phyloP scores from a whole-genome alignment of 192 early-diverging fungal species.

The Umbelopsis vinacea region DNA sequence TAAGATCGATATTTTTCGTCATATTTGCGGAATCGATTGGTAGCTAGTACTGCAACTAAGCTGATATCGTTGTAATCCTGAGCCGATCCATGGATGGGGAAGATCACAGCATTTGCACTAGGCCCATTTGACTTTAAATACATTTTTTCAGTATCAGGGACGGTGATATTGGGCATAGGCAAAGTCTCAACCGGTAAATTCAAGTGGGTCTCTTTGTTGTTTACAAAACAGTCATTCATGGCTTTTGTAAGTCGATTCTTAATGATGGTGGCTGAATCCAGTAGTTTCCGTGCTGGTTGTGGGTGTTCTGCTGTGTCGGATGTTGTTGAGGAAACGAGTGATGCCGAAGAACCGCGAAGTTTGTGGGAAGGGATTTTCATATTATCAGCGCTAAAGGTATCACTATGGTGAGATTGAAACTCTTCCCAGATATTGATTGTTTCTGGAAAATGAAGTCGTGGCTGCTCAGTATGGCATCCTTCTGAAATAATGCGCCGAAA shows the following conservation, averaged over 20 bases:
- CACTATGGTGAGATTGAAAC: not conserved
- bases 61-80: conserved; percentile 7
- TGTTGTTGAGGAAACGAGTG: not conserved
- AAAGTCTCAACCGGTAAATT: not conserved
- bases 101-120: not conserved
- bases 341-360: not conserved
- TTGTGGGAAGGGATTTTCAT: conserved; percentile 2
- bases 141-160: not conserved
- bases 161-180: not conserved
- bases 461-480: not conserved
- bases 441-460: not conserved
- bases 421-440: not conserved
- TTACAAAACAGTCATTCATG: not conserved
- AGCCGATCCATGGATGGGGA: conserved; percentile 1
- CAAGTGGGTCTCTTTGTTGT: not conserved
- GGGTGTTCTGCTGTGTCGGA: not conserved
- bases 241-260: not conserved
- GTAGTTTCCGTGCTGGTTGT: not conserved
- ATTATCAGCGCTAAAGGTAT: conserved; percentile 1
- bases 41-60: not conserved
- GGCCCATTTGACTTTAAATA: not conserved
- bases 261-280: not conserved
- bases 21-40: not conserved
- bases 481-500: not conserved
- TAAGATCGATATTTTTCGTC: not conserved